Percentiles rank a stretch among this genome's conserved stretches.
These are phyloP conservation scores for Tricholoma furcatifolium DNA, from an alignment of 768 basidiomycete genomes.

Conservation along the genomic window DNA sequence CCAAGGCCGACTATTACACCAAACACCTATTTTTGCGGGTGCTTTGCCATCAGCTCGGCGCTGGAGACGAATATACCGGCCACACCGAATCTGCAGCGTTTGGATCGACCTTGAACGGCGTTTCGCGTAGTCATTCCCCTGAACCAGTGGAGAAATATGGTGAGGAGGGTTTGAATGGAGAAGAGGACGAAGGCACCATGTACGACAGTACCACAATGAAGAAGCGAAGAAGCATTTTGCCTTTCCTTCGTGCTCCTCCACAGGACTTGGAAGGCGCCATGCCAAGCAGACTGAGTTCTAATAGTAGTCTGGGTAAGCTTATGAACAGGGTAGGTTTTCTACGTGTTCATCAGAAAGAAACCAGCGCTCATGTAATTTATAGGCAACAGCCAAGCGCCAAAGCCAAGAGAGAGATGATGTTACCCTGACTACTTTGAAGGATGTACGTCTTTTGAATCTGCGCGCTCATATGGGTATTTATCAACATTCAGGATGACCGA, in stretches of 20 bases:
- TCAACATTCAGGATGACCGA: conserved; percentile 38
- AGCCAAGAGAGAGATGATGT: conserved; percentile 13
- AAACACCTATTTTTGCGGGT: conserved; percentile 71
- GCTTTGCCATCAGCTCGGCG: conserved; percentile 58
- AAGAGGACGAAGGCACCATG: conserved; percentile 11
- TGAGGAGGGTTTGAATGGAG: conserved; percentile 4
- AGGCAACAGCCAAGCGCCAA: conserved; percentile 13
- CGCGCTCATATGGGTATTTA: neutral
- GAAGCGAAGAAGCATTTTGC: conserved; percentile 9
- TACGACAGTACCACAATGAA: conserved; percentile 10
- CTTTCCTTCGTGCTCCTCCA: conserved; percentile 4
- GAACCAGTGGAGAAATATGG: conserved; percentile 17
- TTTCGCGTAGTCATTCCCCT: conserved; percentile 36
- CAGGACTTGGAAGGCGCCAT: conserved; percentile 18
- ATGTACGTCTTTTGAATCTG: conserved; percentile 7
- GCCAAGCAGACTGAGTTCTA: conserved; percentile 6
- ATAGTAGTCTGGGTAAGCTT: conserved; percentile 13
- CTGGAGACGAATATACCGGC: conserved; percentile 23
- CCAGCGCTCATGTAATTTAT: neutral
- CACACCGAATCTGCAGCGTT: conserved; percentile 17
- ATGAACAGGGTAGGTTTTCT: conserved; percentile 5
- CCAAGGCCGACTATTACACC: conserved; percentile 69
- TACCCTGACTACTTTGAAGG: conserved; percentile 19
- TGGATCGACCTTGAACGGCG: conserved; percentile 26
- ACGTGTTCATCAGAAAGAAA: neutral